phyloP scores from a whole-genome alignment of 805 yeast genomes.

The Monosporozyma solicola region DNA sequence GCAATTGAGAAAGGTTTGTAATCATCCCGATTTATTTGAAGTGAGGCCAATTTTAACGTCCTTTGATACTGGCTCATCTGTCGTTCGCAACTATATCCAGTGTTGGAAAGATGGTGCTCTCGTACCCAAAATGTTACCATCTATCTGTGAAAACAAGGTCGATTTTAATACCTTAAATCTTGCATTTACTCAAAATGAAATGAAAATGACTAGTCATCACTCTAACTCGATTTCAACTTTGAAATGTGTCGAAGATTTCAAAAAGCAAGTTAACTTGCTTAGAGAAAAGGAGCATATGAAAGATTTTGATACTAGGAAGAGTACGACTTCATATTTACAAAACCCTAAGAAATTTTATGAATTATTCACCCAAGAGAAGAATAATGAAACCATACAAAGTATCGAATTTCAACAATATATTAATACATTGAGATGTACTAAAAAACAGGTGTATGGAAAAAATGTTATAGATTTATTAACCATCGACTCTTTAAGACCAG shows the following conservation, averaged over 20 bases:
- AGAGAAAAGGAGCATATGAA: slow-evolving; percentile 20
- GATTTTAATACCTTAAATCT: slow-evolving; percentile 56
- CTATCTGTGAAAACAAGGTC: slow-evolving; percentile 17
- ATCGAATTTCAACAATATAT: slow-evolving; percentile 51
- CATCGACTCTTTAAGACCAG: slow-evolving; percentile 9
- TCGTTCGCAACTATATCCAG: slow-evolving; percentile 39
- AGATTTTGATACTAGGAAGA: slow-evolving; percentile 5
- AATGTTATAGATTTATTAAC: slow-evolving; percentile 41
- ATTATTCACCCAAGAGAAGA: slow-evolving; percentile 43
- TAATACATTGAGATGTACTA: slow-evolving; percentile 56
- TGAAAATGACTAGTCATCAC: slow-evolving; percentile 37
- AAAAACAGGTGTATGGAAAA: slow-evolving; percentile 59
- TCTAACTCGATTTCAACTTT: slow-evolving; percentile 36
- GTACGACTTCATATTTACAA: slow-evolving; percentile 13
- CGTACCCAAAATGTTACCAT: slow-evolving; percentile 6
- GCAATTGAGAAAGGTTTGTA: slow-evolving; percentile 95
- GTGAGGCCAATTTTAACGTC: slow-evolving; percentile 92
- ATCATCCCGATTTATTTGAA: slow-evolving; percentile 93
- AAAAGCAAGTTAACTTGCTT: slow-evolving; percentile 36
- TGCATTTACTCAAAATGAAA: slow-evolving; percentile 40
- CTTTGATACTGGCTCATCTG: slow-evolving; percentile 62
- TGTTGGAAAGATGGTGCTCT: slow-evolving; percentile 35
- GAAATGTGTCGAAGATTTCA: slow-evolving; percentile 41
- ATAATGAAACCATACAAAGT: slow-evolving; percentile 42
- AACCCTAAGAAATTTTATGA: slow-evolving; percentile 53